Base-by-base conservation (phyloP, 2,329 filamentous ascomycete species). In the Microascus cirrosus region DNA sequence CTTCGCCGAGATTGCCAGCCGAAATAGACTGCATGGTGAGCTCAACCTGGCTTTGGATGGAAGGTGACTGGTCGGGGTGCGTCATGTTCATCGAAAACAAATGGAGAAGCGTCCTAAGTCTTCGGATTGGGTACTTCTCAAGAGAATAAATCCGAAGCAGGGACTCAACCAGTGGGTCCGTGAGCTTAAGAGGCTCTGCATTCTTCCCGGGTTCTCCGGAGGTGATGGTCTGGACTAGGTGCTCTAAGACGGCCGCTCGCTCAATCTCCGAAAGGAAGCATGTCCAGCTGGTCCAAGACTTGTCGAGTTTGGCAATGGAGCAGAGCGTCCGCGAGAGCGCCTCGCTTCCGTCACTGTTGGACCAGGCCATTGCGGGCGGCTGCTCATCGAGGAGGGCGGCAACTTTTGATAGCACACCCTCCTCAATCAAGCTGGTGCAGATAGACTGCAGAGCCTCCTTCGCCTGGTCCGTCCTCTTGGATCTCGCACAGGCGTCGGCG, bases 341-440 rank as follows among this genome's bases (percentile, higher is more conserved):
- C 56, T 76, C 72, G 1, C 78, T 70, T 56, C 79, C 75, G 11
- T 78, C 74, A 34, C 72, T 75, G 11, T 70, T 67, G n/a, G 70
- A 69, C 80, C 85, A 87, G 1, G 81, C 77, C 4, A 73, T 65
- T 1, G 68, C 66, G 0, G 85, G 72, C 0, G 86, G 75, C 53
- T 75, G 71, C 1, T 69, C 76, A 1, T 74, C 68, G 6, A 86
- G 73, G 2, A 71, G 69, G 5, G 72, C 63, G 0, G 79, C 77
- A n/a, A 89, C 75, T 1, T 70, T 67, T n/a, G 73, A 67, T 28
- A 89, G 69, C 1, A 78, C 73, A 2, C 82, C 83, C 45, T 81
- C 77, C 28, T 81, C 77, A 5, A 88, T 74, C 63, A 87, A 75
- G 57, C 78, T 78, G 18, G 80, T 77, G 58, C 86, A 79, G n/a